Conservation (phyloP, 202 grass and related monocot genomes). For the Carex arenaria region DNA sequence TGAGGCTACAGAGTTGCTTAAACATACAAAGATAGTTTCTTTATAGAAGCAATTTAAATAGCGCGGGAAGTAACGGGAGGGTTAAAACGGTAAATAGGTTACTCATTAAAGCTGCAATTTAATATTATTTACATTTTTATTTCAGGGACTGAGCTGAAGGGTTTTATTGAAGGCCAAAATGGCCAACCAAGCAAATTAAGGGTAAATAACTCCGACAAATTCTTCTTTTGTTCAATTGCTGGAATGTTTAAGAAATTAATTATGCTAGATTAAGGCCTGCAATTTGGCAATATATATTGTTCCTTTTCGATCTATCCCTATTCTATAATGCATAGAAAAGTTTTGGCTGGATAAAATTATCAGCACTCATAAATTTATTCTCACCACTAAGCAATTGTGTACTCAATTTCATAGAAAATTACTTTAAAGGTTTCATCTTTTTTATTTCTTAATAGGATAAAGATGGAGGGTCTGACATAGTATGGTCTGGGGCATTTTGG, state of each 20-base stretch:
- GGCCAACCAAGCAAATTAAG: slow-evolving; percentile 1
- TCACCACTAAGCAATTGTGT: slow-evolving; percentile 8
- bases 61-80: not conserved
- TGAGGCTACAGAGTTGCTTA: not conserved
- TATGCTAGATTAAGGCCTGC: slow-evolving; percentile 40
- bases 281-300: not conserved
- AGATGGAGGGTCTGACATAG: slow-evolving; percentile 59
- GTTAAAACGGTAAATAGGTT: slow-evolving; percentile 8
- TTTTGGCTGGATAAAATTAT: not conserved
- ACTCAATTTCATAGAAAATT: slow-evolving; percentile 5
- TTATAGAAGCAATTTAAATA: not conserved
- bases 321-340: not conserved
- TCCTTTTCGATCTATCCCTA: not conserved
- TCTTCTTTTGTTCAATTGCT: not conserved
- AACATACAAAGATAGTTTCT: not conserved
- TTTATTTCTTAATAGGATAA: slow-evolving; percentile 49
- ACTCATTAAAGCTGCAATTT: not conserved
- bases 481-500: slow-evolving; percentile 88
- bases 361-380: not conserved
- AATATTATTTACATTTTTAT: not conserved
- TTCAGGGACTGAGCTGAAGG: slow-evolving; percentile 14
- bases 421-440: slow-evolving; percentile 16
- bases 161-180: slow-evolving; percentile 19
- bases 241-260: slow-evolving; percentile 6
- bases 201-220: slow-evolving; percentile 2